A percentile compares a stretch with the other conserved stretches of the same genome.
phyloP scores from a whole-genome alignment of 2,329 filamentous ascomycete genomes.

The Trichoderma pleuroti region DNA sequence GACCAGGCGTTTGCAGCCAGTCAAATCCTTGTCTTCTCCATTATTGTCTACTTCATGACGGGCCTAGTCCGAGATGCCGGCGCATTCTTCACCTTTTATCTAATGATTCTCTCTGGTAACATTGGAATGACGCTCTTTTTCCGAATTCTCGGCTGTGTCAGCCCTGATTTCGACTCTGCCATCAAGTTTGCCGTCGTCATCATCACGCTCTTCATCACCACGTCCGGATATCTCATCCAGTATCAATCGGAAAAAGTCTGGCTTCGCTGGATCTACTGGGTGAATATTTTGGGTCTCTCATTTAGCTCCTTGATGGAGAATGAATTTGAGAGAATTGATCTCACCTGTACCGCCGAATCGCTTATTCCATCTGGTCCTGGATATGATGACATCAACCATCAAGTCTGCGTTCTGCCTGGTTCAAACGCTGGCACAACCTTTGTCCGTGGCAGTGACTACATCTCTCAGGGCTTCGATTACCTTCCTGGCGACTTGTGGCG shows the following conservation, averaged over 20 bases:
- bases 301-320: constrained; percentile 83
- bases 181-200: constrained; percentile 77
- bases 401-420: constrained; percentile 78
- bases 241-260: constrained; percentile 71
- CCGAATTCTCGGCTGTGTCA: constrained; percentile 68
- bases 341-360: constrained; percentile 65
- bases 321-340: constrained; percentile 67
- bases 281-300: constrained; percentile 70
- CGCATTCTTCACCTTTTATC: constrained; percentile 73
- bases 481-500: constrained; percentile 67
- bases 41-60: constrained; percentile 79
- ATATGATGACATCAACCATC: constrained; percentile 68
- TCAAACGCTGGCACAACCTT: constrained; percentile 60
- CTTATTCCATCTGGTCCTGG: constrained; percentile 68
- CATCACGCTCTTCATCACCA: constrained; percentile 78
- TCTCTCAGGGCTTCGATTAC: constrained; percentile 67
- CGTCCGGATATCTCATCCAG: constrained; percentile 80
- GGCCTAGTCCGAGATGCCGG: constrained; percentile 65
- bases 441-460: constrained; percentile 66
- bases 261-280: constrained; percentile 76
- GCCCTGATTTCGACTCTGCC: constrained; percentile 79
- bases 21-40: constrained; percentile 67
- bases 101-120: constrained; percentile 66
- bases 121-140: constrained; percentile 76
- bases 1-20: constrained; percentile 69